Evolutionary conservation across 2,329 filamentous ascomycete species (phyloP), one percentile per base, ranked within the genome.

Genomic region (Calycina marina): DNA sequence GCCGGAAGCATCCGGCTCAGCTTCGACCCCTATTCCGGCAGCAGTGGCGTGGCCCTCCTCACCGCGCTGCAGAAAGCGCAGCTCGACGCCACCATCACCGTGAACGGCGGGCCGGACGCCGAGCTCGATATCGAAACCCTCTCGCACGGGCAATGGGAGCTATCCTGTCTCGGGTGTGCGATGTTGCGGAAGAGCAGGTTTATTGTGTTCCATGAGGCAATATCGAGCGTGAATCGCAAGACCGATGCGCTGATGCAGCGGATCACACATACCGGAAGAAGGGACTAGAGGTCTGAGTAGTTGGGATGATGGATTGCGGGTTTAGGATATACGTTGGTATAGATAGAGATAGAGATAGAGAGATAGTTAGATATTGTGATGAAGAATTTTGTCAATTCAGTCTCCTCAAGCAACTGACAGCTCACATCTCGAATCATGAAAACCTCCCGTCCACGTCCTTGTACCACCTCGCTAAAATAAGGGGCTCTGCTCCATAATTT

Each of bases 91-190:
- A 11, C 42, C 3, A 34, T 48, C 8, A 14, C 11, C 4, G 32
- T 17, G 1, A 44, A 41, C 22, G 46, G 46, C 11, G 44, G 44
- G 2, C 31, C 49, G 3, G 40, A 46, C 10, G 35, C 38, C 2
- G 27, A 37, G 2, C 59, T 76, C 40, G 56, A 58, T n/a, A 53
- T 60, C 2, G 58, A 65, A 5, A 92, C 85, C 0, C 86, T 96
- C 55, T 65, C 60, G 0, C 57, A 62, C 26, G 65, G 65, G 1
- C 59, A 70, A 40, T 49, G 52, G 27, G 66, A 69, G 44, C 46
- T 69, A 0, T 60, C 68, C 33, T 58, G 56, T 16, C 49, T 69
- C 8, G 64, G 62, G 0, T 52, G 65, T 4, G 58, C 62, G 0
- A 50, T 67, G 6, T 38, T 67, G 11, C 46, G 52, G 4, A 48